Conservation (phyloP, 2,329 filamentous ascomycete species). For the Penicillium sp. region DNA sequence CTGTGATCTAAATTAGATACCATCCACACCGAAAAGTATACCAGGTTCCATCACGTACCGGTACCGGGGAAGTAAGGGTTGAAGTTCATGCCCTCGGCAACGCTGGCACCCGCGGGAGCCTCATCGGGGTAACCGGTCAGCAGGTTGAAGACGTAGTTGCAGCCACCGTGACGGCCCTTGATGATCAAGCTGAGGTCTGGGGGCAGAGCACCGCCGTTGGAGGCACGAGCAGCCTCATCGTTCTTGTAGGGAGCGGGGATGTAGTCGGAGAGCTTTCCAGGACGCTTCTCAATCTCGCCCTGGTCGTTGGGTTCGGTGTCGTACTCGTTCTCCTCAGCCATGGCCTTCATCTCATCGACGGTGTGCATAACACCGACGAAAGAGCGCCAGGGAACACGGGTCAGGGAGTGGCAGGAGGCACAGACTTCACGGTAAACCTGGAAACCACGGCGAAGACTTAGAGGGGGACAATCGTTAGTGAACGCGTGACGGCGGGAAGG, state of each 20-base stretch:
- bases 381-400: constrained; percentile 86
- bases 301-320: constrained; percentile 96
- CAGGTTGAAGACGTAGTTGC: constrained; percentile 97
- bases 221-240: constrained; percentile 94
- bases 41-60: constrained; percentile 49
- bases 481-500: not conserved
- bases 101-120: constrained; percentile 79
- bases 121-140: constrained; percentile 98
- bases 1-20: constrained; percentile 30
- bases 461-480: constrained; percentile 14
- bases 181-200: constrained; percentile 96
- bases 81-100: constrained; percentile 94
- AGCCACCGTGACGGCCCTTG: constrained; percentile 96
- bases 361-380: constrained; percentile 91
- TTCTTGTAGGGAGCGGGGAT: constrained; percentile 95
- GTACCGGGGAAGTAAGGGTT: constrained; percentile 99
- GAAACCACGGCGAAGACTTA: constrained; percentile 94
- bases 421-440: constrained; percentile 99
- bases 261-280: constrained; percentile 98
- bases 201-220: constrained; percentile 96
- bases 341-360: constrained; percentile 93
- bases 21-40: not conserved
- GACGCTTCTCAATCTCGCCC: constrained; percentile 96
- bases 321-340: constrained; percentile 98
- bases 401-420: constrained; percentile 94